Base-by-base conservation (phyloP, 2,329 filamentous ascomycete species). In the Colletotrichum ledebouriae region DNA sequence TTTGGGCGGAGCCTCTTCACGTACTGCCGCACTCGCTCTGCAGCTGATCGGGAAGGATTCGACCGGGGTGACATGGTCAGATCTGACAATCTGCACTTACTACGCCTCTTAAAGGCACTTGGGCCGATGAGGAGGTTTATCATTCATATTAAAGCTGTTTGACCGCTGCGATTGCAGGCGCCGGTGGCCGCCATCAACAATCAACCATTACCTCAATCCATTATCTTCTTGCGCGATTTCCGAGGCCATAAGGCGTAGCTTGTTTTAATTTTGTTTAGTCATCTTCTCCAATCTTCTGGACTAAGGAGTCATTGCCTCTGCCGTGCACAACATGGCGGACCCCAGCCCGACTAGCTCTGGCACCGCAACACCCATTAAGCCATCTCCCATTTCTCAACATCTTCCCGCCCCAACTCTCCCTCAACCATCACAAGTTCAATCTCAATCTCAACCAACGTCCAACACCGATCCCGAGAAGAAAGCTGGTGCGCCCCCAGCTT, bases 401-500 rank as follows among this genome's bases (percentile, higher is more conserved):
- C 37, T 34, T 2, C 46, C 29, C 11, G 20, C 15, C 39, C 37
- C 59, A 56, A 20, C 41, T 41, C n/a, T 13, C 5, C n/a, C 41
- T 15, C 39, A 12, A 49, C 61, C 53, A 42, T n/a, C 39, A 44
- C 37, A 41, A n/a, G 25, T 25, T 25, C 49, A 22, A 17, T 7
- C 50, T 6, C 65, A 56, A 20, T 12, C 17, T 12, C 41, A 55
- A 29, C n/a, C 39, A 5, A 33, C 33, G 20, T 4, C n/a, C 22
- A 22, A 20, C 6, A 17, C 15, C 17, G 65, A 68, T 53, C 75
- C 76, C 22, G 71, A 55, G 46, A 52, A 65, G 56, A 64, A 59
- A 12, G 57, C 63, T 60, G 61, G 61, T 15, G 61, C 61, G 1
- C 47, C 61, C 20, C 55, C 61, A 46, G 72, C 75, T 7, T 83